Evolutionary conservation across 2,329 filamentous ascomycete genomes (phyloP).

Genomic region (Anisogramma anomala): DNA sequence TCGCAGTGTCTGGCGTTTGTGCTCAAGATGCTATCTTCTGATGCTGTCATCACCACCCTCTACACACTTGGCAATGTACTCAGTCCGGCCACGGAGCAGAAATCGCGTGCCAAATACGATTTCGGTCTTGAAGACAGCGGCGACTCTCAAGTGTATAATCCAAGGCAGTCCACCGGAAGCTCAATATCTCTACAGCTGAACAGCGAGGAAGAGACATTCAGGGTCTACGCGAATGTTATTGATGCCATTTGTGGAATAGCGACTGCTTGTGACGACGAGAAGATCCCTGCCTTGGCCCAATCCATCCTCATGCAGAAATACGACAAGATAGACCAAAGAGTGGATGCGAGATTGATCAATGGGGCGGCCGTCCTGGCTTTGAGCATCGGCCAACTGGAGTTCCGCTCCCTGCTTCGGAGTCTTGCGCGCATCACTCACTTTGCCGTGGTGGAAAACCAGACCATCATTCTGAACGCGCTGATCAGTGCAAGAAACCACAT

Average conservation of each 20-base stretch:
- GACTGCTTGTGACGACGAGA: slow-evolving; percentile 67
- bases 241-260: slow-evolving; percentile 90
- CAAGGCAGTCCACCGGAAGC: slow-evolving; percentile 55
- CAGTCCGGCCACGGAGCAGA: slow-evolving; percentile 53
- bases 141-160: slow-evolving; percentile 36
- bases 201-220: slow-evolving; percentile 66
- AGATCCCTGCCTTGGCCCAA: slow-evolving; percentile 84
- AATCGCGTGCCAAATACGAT: slow-evolving; percentile 4
- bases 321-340: slow-evolving; percentile 64
- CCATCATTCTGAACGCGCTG: slow-evolving; percentile 60
- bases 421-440: slow-evolving; percentile 66
- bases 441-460: slow-evolving; percentile 58
- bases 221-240: slow-evolving; percentile 80
- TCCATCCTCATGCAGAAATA: slow-evolving; percentile 97
- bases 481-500: slow-evolving; percentile 70
- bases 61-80: slow-evolving; percentile 95
- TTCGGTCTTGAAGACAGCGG: slow-evolving; percentile 30
- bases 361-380: slow-evolving; percentile 71
- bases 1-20: slow-evolving; percentile 77
- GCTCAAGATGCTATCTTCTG: slow-evolving; percentile 72
- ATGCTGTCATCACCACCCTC: slow-evolving; percentile 86
- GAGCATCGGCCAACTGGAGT: slow-evolving; percentile 67
- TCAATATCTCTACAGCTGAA: slow-evolving; percentile 65
- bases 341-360: slow-evolving; percentile 76
- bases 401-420: slow-evolving; percentile 74